Base-by-base conservation (phyloP, 345 rosid species). In the Eucalyptus leucophloia region DNA sequence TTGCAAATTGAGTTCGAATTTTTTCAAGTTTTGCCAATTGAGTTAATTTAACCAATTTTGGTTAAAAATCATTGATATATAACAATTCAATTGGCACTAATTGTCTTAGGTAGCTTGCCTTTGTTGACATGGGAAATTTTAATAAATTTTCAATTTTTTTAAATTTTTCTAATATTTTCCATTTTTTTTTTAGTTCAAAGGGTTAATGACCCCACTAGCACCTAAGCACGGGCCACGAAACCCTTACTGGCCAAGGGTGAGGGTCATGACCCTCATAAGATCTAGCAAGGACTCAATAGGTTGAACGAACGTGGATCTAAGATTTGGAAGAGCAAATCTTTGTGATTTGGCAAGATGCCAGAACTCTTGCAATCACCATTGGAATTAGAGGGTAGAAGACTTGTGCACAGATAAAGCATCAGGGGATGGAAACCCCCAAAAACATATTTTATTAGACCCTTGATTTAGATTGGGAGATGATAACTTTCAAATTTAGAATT, bases 1-100 rank as follows among this genome's bases (percentile, higher is more conserved):
- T 56, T 56, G 13, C 13, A 3, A 56, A 56, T 10, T 23, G 13
- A 56, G 1, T 56, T 24, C 1, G 12, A 56, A 23, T 0, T 0
- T 56, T 56, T 24, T 56, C 13, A 56, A 56, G 2, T 56, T 56
- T 24, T 56, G 8, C 7, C 6, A 56, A 24, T 56, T 4, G 30
- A 56, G 12, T 24, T 0, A 0, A 56, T 56, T 6, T 24, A 56
- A 24, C 6, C 3, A 56, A 56, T 56, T 24, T 56, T 56, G 6
- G 2, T 23, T 11, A 1, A 56, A 56, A 24, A 56, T 56, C 13
- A 0, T 10, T 56, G 14, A 56, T 23, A 24, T 23, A 24, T 56
- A 5, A 26, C 0, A 56, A 0, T 24, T 0, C 6, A 56, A 11
- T 56, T 0, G 0, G 0, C 13, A 3, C 62, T 10, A 24, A 24